Evolutionary conservation across 2,329 filamentous ascomycete genomes (phyloP), one percentile per base, ranked within the genome.

Genomic region (Trichoderma semiorbis): DNA sequence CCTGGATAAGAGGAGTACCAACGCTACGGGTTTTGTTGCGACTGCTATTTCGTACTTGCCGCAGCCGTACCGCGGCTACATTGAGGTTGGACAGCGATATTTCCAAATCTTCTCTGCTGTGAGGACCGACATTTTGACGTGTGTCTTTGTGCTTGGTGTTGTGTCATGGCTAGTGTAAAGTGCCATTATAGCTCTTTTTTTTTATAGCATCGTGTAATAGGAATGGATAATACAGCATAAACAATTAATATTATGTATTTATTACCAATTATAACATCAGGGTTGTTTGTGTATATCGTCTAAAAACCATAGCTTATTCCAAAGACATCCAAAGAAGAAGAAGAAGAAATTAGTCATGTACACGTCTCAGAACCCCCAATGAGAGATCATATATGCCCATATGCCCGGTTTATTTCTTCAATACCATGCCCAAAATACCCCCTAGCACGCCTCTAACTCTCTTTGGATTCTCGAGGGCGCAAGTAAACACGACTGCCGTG

Each of bases 121-220:
- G 28, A 87, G 91, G 77, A 86, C 86, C 36, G 92, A 95, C 79
- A 89, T 92, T n/a, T 84, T 94, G 83, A 88, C 92, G 2, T 89
- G 92, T 72, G 87, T 95, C 10, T 95, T 95, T 81, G 91, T 95
- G 66, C 80, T 95, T 74, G 92, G 92, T 14, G 84, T 86, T 11
- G 85, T 82, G 73, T 81, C 83, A 47, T 89, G 87, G 47, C 78
- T 76, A 60, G 75, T 76, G 55, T 81, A 64, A 69, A 47, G 16
- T 28, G 16, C 3, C 66, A 10, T 3, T 28, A 16, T n/a, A 60
- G n/a, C 34, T 58, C 16, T 58, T 6, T 26, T 34, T 47, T 68
- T 43, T 47, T 12, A 34, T 50, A 47, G 36, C 36, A 68, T 60
- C 12, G 14, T 60, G 30, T 53, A 64, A 70, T 43, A 34, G 55